Evolutionary conservation across 169 alveolate genomes (phyloP).

Genomic region (Plasmodium blacklocki): DNA sequence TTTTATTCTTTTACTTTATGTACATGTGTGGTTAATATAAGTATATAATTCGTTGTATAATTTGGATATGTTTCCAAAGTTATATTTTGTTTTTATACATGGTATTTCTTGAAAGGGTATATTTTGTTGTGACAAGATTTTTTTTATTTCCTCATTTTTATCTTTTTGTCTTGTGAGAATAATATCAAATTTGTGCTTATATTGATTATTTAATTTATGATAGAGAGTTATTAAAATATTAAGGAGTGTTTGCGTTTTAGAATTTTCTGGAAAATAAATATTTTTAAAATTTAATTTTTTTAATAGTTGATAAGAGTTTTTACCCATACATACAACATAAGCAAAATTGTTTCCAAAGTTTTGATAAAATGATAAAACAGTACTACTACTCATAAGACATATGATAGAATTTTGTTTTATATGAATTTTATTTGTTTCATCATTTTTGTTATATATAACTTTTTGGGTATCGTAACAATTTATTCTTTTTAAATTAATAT

Average conservation of each 20-base stretch:
- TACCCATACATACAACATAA: slow-evolving; percentile 58
- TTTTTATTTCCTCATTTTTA: slow-evolving; percentile 34
- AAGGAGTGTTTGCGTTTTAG: slow-evolving; percentile 29
- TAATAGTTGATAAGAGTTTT: slow-evolving; percentile 23
- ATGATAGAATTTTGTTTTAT: slow-evolving; percentile 25
- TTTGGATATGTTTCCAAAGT: slow-evolving; percentile 1
- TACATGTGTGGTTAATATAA: not conserved
- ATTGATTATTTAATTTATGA: slow-evolving; percentile 5
- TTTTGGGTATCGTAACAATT: slow-evolving; percentile 56
- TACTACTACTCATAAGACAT: slow-evolving; percentile 65
- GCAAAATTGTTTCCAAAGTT: slow-evolving; percentile 48
- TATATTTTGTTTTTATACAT: slow-evolving; percentile 45
- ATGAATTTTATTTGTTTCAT: slow-evolving; percentile 2
- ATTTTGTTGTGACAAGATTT: not conserved
- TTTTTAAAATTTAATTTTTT: slow-evolving; percentile 55
- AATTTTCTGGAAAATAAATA: slow-evolving; percentile 43
- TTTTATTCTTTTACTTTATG: not conserved
- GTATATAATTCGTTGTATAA: not conserved
- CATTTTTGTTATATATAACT: not conserved
- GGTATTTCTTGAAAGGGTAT: slow-evolving; percentile 39
- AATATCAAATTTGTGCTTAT: slow-evolving; percentile 6
- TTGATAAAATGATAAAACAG: slow-evolving; percentile 37
- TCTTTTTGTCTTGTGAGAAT: slow-evolving; percentile 47
- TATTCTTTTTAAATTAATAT: not conserved
- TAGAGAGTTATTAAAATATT: slow-evolving; percentile 26